Conservation (phyloP, 2,329 filamentous ascomycete species). For the Rasamsonia emersonii region DNA sequence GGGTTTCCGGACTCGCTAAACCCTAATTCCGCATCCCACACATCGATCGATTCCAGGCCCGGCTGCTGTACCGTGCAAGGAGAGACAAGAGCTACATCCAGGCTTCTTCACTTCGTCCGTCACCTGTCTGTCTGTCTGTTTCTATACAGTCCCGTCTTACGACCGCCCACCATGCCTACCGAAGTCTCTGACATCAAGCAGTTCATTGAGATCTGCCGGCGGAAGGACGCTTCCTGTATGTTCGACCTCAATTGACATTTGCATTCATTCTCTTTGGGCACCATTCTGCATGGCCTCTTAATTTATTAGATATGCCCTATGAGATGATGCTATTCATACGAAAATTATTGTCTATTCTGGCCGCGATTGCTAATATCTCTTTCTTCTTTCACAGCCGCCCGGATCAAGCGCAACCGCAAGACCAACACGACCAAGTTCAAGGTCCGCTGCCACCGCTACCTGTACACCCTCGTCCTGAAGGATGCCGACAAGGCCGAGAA, state of each 20-base stretch:
- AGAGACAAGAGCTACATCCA: too few relatives aligned
- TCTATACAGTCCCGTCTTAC: too few relatives aligned
- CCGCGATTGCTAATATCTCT: slow-evolving; percentile 12
- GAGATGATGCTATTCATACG: slow-evolving; percentile 6
- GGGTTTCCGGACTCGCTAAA: too few relatives aligned
- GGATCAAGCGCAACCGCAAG: slow-evolving; percentile 94
- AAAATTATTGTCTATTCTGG: slow-evolving; percentile 7
- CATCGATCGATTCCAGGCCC: too few relatives aligned
- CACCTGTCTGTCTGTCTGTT: too few relatives aligned
- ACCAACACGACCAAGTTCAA: slow-evolving; percentile 98
- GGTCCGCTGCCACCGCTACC: slow-evolving; percentile 92
- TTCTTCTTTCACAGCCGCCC: slow-evolving; percentile 54
- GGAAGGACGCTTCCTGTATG: slow-evolving; percentile 99
- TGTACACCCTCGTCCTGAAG: slow-evolving; percentile 98
- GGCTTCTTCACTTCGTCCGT: too few relatives aligned
- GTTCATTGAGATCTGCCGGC: slow-evolving; percentile 99
- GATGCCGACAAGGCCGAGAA: slow-evolving; percentile 99
- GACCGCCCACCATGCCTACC: slow-evolving; percentile 96
- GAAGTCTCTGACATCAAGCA: slow-evolving; percentile 98
- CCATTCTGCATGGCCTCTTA: too few relatives aligned
- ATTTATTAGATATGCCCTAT: too few relatives aligned
- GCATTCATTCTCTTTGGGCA: slow-evolving; percentile 2
- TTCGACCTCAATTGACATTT: slow-evolving; percentile 24
- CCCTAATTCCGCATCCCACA: too few relatives aligned
- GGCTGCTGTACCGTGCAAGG: too few relatives aligned